Evolutionary conservation across 164 flowering plant genomes (phyloP), one percentile per base, ranked within the genome.

Genomic region (Nymphaea colorata): DNA sequence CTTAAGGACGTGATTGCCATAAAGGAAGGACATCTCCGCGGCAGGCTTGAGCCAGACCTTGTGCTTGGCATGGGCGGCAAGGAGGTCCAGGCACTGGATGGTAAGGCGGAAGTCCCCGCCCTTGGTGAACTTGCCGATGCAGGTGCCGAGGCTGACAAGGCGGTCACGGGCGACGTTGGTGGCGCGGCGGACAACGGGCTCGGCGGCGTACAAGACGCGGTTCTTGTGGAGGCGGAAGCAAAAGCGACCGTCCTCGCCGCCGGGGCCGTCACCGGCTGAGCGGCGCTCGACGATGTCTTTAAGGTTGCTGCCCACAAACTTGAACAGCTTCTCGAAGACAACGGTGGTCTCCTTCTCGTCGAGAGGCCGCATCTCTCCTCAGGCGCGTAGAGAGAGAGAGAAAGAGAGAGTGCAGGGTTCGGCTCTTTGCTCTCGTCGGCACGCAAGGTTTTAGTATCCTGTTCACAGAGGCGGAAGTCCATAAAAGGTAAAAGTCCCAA

Each of bases 1-100:
- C 66, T 93, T 93, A 79, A 93, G 71, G 5, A 93, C 93, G 62
- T 86, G 87, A 66, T 90, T 90, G 4, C 96, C 96, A 59, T 92
- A 90, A 77, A 88, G 66, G 68, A 90, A 90, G 3, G 91, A 84
- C 96, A 86, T 88, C 79, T 92, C 98, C 3, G 93, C 82, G 11
- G 89, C 83, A 68, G 98, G 98, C 68, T 93, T 93, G 63, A 93
- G 79, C 98, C 98, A 93, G 3, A 93, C 89, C 77, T 93, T 93
- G 76, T 90, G 96, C 79, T 80, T 86, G 2, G 98, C 90, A 47
- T 93, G 84, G 6, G 89, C 81, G 3, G 98, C 90, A 41, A 93
- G 51, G 10, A 93, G 42, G 66, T 72, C 73, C 57, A 90, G 69
- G 7, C 79, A 8, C 66, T 87, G 91, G n/a, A 89, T 68, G 0